These are phyloP conservation scores for Phytophthora pluvialis DNA, from an alignment of 352 stramenopile species.

Conservation along the genomic window DNA sequence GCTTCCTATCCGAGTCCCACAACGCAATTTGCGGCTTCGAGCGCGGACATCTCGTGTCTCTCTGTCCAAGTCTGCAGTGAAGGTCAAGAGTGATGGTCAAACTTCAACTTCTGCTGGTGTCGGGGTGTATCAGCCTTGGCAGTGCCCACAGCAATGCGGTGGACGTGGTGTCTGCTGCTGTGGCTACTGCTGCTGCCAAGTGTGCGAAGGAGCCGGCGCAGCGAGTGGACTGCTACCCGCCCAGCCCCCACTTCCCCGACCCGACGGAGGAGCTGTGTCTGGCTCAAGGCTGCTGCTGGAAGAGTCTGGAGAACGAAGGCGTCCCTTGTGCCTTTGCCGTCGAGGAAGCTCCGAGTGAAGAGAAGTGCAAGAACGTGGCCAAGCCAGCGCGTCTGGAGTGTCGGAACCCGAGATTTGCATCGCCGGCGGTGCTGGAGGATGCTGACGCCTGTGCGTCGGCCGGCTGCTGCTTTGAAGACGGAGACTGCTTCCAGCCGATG, in stretches of 20 bases:
- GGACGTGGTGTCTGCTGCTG: slow-evolving; percentile 16
- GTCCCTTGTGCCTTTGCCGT: slow-evolving; percentile 72
- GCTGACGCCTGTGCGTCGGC: slow-evolving; percentile 46
- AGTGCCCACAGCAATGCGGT: slow-evolving; percentile 8
- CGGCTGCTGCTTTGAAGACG: slow-evolving; percentile 80
- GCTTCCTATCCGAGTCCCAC: neutral
- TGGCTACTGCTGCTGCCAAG: slow-evolving; percentile 14
- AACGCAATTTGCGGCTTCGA: slow-evolving; percentile 38
- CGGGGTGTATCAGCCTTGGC: slow-evolving; percentile 19
- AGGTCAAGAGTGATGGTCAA: slow-evolving; percentile 35
- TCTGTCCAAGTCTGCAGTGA: neutral
- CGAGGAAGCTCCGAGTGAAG: slow-evolving; percentile 14
- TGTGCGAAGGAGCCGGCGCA: slow-evolving; percentile 37
- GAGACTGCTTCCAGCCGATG: slow-evolving; percentile 74
- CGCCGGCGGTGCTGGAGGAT: slow-evolving; percentile 31
- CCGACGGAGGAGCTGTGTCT: slow-evolving; percentile 80
- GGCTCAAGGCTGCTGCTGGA: slow-evolving; percentile 87
- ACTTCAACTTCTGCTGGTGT: slow-evolving; percentile 24
- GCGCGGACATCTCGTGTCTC: neutral
- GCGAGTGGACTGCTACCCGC: slow-evolving; percentile 80
- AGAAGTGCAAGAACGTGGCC: slow-evolving; percentile 45
- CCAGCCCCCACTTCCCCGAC: slow-evolving; percentile 62
- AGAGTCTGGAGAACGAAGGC: slow-evolving; percentile 58
- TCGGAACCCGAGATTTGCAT: slow-evolving; percentile 73
- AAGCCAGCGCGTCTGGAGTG: slow-evolving; percentile 64